Percentiles rank a stretch among this genome's conserved stretches.
phyloP scores from a whole-genome alignment of 2,329 filamentous ascomycete genomes.

The Aspergillus quadricinctus region DNA sequence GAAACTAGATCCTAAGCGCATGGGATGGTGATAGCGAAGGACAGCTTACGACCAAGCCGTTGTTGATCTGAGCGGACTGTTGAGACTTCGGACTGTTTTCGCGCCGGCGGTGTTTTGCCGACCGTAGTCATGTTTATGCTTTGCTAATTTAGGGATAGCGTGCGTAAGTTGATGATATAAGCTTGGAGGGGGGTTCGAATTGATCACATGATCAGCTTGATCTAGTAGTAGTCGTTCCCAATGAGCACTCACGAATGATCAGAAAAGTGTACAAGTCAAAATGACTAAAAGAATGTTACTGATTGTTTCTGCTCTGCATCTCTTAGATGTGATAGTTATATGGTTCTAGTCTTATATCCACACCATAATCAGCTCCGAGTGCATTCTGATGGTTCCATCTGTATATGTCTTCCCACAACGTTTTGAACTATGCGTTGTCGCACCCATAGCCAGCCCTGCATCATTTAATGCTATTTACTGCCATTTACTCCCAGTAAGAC shows the following conservation, averaged over 20 bases:
- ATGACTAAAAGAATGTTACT: neutral
- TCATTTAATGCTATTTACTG: neutral
- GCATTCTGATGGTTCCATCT: too few relatives aligned
- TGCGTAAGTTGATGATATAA: slow-evolving; percentile 13
- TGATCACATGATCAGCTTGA: neutral
- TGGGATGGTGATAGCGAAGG: slow-evolving; percentile 17
- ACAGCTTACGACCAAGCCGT: neutral
- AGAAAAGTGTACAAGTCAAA: neutral
- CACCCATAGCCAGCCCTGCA: neutral
- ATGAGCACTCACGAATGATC: neutral
- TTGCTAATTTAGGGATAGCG: slow-evolving; percentile 29
- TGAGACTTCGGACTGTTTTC: slow-evolving; percentile 10
- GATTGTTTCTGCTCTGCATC: neutral
- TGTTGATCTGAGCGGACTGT: slow-evolving; percentile 11
- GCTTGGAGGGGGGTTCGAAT: slow-evolving; percentile 12
- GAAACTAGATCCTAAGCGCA: slow-evolving; percentile 27
- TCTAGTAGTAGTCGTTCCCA: neutral
- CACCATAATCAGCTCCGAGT: neutral
- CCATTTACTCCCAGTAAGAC: neutral
- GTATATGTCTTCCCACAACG: neutral
- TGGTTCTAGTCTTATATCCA: neutral
- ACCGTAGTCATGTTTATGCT: slow-evolving; percentile 29
- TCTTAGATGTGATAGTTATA: neutral
- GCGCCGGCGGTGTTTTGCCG: slow-evolving; percentile 24
- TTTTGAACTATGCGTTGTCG: too few relatives aligned